Percentiles rank a stretch among this genome's conserved stretches.
phyloP scores from a whole-genome alignment of 495 filamentous ascomycete genomes.

The Penicillium fimorum region DNA sequence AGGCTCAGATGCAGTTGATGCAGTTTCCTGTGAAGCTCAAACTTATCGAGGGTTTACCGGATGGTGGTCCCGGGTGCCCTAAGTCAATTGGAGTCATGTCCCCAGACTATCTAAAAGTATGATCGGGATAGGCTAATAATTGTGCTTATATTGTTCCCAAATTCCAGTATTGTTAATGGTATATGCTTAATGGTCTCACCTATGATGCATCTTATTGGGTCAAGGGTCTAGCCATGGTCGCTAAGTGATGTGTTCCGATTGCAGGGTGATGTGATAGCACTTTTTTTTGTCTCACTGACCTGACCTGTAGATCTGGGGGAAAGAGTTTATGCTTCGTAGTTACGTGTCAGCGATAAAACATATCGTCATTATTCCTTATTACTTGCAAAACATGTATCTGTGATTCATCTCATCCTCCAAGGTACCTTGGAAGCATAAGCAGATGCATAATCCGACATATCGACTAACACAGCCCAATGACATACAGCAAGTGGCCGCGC shows the following conservation, averaged over 20 bases:
- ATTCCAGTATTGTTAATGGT: neutral
- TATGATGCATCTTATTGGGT: constrained; percentile 28
- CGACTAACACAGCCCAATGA: constrained; percentile 14
- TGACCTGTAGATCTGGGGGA: constrained; percentile 30
- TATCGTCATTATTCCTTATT: constrained; percentile 1
- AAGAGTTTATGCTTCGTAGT: neutral
- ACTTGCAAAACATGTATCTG: constrained; percentile 6
- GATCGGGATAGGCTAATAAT: neutral
- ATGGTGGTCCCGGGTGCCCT: constrained; percentile 11
- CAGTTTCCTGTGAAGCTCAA: constrained; percentile 8
- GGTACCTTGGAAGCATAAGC: neutral
- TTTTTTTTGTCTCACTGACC: constrained; percentile 15
- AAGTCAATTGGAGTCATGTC: constrained; percentile 6
- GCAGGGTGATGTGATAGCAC: constrained; percentile 28
- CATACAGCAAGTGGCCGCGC: constrained; percentile 14
- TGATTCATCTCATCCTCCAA: constrained; percentile 22
- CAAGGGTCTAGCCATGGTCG: constrained; percentile 21
- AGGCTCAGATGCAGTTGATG: constrained; percentile 13
- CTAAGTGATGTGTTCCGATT: constrained; percentile 30
- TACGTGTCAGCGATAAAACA: constrained; percentile 3
- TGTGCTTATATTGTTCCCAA: constrained; percentile 8
- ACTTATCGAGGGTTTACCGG: constrained; percentile 12
- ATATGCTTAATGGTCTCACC: constrained; percentile 1
- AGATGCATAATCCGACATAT: constrained; percentile 14
- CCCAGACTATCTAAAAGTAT: neutral